A percentile compares a stretch with the other conserved stretches of the same genome.
These are phyloP conservation scores for Coleophoma crateriformis DNA, from an alignment of 2,329 filamentous ascomycete genomes.

Conservation along the genomic window DNA sequence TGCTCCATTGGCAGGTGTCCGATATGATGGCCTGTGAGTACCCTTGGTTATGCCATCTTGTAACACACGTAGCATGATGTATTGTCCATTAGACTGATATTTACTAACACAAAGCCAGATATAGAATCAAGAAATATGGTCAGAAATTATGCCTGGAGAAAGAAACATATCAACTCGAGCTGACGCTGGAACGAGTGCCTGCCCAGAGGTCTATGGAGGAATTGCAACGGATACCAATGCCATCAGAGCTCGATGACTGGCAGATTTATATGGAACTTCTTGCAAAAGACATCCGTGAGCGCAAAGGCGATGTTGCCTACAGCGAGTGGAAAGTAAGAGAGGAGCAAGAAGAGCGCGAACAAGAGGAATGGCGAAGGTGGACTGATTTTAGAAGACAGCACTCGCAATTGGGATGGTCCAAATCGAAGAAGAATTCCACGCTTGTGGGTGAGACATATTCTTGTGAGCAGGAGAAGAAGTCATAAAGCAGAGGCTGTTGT, in stretches of 20 bases:
- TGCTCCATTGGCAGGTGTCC: slow-evolving; percentile 42
- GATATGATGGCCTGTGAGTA: slow-evolving; percentile 50
- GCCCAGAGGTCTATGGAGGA: slow-evolving; percentile 36
- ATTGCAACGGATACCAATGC: slow-evolving; percentile 37
- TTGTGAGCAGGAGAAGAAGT: too few relatives aligned
- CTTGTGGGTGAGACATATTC: too few relatives aligned
- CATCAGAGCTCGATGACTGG: slow-evolving; percentile 52
- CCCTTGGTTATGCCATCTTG: background rate
- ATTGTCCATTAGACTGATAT: too few relatives aligned
- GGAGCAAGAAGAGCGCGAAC: slow-evolving; percentile 3
- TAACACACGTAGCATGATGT: too few relatives aligned
- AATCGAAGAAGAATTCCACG: background rate
- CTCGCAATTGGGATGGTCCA: background rate
- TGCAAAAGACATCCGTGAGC: slow-evolving; percentile 30
- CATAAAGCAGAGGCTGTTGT: too few relatives aligned
- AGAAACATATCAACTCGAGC: slow-evolving; percentile 35
- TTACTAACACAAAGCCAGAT: slow-evolving; percentile 27
- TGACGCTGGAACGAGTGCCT: slow-evolving; percentile 39
- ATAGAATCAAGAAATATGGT: slow-evolving; percentile 41
- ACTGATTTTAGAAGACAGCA: background rate
- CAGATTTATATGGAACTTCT: slow-evolving; percentile 38
- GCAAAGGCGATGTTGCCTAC: slow-evolving; percentile 31
- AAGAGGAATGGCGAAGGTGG: background rate
- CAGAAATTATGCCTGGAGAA: slow-evolving; percentile 29
- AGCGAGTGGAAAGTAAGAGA: slow-evolving; percentile 3